A percentile compares a stretch with the other conserved stretches of the same genome.
These are phyloP conservation scores for Mycena olivaceomarginata DNA, from an alignment of 768 basidiomycete genomes.

Conservation along the genomic window DNA sequence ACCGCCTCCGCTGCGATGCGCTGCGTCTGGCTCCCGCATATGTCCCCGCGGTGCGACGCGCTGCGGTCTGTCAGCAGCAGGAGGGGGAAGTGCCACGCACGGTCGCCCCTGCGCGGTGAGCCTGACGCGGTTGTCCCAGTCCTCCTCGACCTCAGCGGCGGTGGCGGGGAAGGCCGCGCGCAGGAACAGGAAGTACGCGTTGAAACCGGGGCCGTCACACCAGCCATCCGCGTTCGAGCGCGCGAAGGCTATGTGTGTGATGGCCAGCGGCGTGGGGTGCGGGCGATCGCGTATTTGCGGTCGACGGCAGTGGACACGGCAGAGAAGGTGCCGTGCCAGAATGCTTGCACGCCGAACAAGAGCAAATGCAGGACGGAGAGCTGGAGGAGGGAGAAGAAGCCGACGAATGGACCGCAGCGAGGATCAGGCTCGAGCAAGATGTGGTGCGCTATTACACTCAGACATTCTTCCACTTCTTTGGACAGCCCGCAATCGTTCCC, in stretches of 20 bases:
- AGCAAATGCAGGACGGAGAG: conserved; percentile 52
- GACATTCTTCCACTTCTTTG: no score
- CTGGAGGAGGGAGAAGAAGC: no score
- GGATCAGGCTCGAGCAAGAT: no score
- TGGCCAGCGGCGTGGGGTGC: conserved; percentile 64
- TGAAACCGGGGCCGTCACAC: conserved; percentile 89
- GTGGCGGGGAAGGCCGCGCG: conserved; percentile 84
- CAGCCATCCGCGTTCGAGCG: conserved; percentile 76
- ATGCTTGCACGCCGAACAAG: conserved; percentile 83
- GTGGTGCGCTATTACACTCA: no score
- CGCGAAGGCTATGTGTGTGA: conserved; percentile 84
- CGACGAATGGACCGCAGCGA: no score
- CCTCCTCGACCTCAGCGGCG: conserved; percentile 79
- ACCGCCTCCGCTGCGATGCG: conserved; percentile 84
- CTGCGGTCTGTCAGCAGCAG: conserved; percentile 85
- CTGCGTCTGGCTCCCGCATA: conserved; percentile 80
- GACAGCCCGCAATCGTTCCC: no score
- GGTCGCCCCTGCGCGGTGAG: conserved; percentile 52
- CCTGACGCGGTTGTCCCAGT: conserved; percentile 81
- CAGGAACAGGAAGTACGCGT: conserved; percentile 85
- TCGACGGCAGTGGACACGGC: conserved; percentile 44
- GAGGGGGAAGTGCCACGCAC: conserved; percentile 84
- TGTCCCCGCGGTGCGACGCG: conserved; percentile 81
- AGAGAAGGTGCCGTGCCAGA: conserved; percentile 77
- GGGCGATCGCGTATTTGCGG: conserved; percentile 38